Evolutionary conservation across 495 filamentous ascomycete species (phyloP).

Genomic region (Talaromyces nanjingensis): DNA sequence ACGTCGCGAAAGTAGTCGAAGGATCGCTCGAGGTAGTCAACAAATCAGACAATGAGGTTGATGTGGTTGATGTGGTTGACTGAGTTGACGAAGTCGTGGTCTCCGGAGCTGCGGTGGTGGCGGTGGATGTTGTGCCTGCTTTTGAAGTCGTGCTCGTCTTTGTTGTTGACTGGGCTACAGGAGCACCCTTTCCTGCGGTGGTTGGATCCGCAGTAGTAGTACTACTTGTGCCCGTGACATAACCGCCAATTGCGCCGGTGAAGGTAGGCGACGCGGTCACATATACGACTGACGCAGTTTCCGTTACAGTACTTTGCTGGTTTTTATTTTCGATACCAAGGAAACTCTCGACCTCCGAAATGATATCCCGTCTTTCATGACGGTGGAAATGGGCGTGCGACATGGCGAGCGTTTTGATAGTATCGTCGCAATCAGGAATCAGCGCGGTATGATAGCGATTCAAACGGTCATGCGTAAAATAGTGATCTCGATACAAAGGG

Average conservation of each 20-base stretch:
- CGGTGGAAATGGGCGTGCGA: slow-evolving; percentile 7
- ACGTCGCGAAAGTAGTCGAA: slow-evolving; percentile 20
- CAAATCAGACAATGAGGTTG: slow-evolving; percentile 19
- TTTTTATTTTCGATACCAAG: not conserved
- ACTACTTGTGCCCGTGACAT: slow-evolving; percentile 33
- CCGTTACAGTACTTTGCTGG: not conserved
- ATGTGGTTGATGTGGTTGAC: slow-evolving; percentile 5
- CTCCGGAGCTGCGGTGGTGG: slow-evolving; percentile 6
- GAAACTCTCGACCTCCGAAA: not conserved
- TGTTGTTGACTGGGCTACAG: slow-evolving; percentile 17
- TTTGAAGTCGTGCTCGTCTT: slow-evolving; percentile 9
- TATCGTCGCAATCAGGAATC: not conserved
- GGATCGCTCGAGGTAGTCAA: slow-evolving; percentile 13
- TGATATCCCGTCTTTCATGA: slow-evolving; percentile 4
- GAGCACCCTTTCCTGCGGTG: slow-evolving; percentile 12
- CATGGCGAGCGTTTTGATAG: not conserved
- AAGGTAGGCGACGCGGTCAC: slow-evolving; percentile 50
- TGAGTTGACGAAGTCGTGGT: slow-evolving; percentile 16
- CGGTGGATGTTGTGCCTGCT: slow-evolving; percentile 13
- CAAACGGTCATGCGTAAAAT: not conserved
- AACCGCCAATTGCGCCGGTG: slow-evolving; percentile 48
- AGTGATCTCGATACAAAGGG: not conserved
- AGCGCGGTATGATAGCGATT: not conserved
- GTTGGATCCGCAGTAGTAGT: slow-evolving; percentile 14
- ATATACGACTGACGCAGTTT: slow-evolving; percentile 36